A percentile compares a stretch with the other conserved stretches of the same genome.
Evolutionary conservation across 2,329 filamentous ascomycete genomes (phyloP).

Genomic region (Xylaria sp.): DNA sequence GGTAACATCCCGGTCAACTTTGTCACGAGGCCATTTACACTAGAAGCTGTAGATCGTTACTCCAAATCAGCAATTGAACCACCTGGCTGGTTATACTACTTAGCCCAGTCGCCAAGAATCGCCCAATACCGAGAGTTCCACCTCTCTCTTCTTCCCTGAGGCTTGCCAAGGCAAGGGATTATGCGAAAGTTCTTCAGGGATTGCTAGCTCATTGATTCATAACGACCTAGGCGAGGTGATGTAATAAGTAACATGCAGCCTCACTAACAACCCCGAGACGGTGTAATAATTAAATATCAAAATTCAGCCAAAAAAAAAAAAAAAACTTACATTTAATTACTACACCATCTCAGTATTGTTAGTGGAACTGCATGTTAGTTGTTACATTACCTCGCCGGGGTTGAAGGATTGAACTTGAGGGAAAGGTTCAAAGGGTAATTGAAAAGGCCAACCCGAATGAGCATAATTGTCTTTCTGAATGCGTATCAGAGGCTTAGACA

Average conservation of each 20-base stretch:
- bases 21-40: conserved; percentile 23
- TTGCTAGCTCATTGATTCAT: background rate
- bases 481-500: background rate
- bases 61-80: background rate
- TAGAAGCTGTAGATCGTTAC: conserved; percentile 17
- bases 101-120: background rate
- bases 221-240: no score
- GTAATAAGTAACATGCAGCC: no score
- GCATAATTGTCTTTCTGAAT: background rate
- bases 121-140: background rate
- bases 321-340: no score
- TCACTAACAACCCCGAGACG: no score
- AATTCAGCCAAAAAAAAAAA: no score
- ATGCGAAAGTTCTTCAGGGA: background rate
- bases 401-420: no score
- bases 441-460: background rate
- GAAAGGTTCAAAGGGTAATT: background rate
- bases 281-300: no score
- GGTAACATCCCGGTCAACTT: conserved; percentile 19
- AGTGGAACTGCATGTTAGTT: no score
- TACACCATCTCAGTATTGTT: no score
- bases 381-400: no score
- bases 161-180: conserved; percentile 13
- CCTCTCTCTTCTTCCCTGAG: background rate
- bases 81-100: background rate